These are phyloP conservation scores for Exophiala bonariae DNA, from an alignment of 2,329 filamentous ascomycete genomes.

Conservation along the genomic window DNA sequence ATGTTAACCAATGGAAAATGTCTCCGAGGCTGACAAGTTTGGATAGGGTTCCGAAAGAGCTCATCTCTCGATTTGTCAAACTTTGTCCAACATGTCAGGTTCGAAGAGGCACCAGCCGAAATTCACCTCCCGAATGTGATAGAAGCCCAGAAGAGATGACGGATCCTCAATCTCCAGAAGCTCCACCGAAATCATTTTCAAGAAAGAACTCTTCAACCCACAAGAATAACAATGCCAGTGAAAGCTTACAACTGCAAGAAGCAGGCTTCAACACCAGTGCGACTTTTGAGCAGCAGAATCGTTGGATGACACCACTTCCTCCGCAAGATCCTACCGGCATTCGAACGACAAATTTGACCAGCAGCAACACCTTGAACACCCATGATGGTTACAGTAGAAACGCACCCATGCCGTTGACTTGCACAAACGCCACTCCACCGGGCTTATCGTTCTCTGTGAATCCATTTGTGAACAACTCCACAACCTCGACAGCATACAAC, in stretches of 20 bases:
- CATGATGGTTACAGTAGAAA: slow-evolving; percentile 18
- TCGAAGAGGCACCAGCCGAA: slow-evolving; percentile 39
- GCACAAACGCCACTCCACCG: slow-evolving; percentile 11
- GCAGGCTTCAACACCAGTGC: slow-evolving; percentile 22
- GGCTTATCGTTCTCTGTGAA: slow-evolving; percentile 15
- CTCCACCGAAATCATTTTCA: slow-evolving; percentile 4
- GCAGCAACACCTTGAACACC: slow-evolving; percentile 1
- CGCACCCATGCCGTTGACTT: slow-evolving; percentile 15
- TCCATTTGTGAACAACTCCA: slow-evolving; percentile 7
- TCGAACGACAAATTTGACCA: slow-evolving; percentile 1
- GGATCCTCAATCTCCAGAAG: slow-evolving; percentile 13
- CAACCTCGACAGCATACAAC: slow-evolving; percentile 12
- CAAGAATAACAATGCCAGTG: slow-evolving; percentile 1
- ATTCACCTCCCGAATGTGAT: slow-evolving; percentile 18
- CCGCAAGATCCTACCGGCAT: slow-evolving; percentile 9
- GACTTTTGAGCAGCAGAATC: slow-evolving; percentile 26
- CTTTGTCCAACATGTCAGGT: slow-evolving; percentile 52
- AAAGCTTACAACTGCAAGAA: slow-evolving; percentile 20
- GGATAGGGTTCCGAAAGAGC: slow-evolving; percentile 51
- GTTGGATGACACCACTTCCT: slow-evolving; percentile 26
- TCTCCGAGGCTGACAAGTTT: slow-evolving; percentile 2
- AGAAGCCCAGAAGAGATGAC: slow-evolving; percentile 16
- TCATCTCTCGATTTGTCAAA: slow-evolving; percentile 54
- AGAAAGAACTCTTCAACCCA: slow-evolving; percentile 16
- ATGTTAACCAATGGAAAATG: too few relatives aligned